phyloP scores from a whole-genome alignment of 352 stramenopile genomes.

The Sclerospora graminicola region DNA sequence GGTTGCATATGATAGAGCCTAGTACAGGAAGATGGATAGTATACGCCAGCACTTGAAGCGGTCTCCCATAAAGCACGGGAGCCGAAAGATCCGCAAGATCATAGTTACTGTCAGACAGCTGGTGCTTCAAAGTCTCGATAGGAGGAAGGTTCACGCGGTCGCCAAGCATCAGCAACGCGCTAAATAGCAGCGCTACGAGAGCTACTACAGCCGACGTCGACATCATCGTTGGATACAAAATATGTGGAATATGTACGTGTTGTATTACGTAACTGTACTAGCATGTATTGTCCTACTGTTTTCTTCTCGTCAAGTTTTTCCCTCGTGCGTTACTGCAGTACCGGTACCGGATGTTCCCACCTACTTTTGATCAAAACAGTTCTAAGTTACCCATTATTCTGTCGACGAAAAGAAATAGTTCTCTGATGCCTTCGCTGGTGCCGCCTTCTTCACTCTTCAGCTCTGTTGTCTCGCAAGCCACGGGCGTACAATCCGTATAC shows the following conservation, averaged over 20 bases:
- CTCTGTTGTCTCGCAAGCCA: conserved; percentile 33
- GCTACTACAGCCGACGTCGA: conserved; percentile 23
- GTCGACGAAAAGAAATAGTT: neutral
- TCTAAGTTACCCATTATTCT: no score
- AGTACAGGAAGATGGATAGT: conserved; percentile 35
- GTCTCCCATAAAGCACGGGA: conserved; percentile 36
- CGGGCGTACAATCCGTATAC: conserved; percentile 29
- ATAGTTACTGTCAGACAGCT: conserved; percentile 27
- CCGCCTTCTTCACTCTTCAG: conserved; percentile 26
- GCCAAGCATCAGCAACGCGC: conserved; percentile 37
- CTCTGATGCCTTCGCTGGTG: conserved; percentile 38
- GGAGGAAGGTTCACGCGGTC: conserved; percentile 33
- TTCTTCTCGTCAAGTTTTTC: no score
- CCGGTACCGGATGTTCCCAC: no score
- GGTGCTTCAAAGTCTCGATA: conserved; percentile 22
- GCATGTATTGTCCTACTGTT: no score
- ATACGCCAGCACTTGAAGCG: conserved; percentile 37
- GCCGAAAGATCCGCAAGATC: conserved; percentile 39
- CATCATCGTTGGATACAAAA: no score
- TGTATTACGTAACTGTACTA: no score
- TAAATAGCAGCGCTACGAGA: conserved; percentile 30
- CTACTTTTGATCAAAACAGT: no score
- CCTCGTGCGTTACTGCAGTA: no score
- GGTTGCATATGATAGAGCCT: conserved; percentile 33
- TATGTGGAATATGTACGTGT: no score